Evolutionary conservation across 441 rosid genomes (phyloP).

Genomic region (Brassica balearica): DNA sequence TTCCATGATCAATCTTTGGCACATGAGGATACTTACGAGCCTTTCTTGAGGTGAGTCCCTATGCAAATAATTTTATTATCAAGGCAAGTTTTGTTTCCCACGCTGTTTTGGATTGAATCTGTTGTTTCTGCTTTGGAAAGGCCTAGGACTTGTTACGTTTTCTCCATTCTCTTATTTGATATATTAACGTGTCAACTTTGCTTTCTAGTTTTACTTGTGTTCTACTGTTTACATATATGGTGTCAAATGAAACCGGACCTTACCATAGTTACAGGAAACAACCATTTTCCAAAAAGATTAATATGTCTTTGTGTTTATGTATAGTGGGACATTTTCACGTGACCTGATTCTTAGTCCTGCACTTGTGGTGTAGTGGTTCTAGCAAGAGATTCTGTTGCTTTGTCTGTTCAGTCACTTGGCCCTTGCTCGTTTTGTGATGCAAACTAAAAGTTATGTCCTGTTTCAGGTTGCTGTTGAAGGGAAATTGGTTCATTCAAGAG

Average conservation of each 20-base stretch:
- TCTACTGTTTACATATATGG: conserved; percentile 6
- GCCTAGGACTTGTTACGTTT: not conserved
- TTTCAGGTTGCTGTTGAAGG: conserved; percentile 93
- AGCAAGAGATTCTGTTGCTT: not conserved
- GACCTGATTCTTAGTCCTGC: not conserved
- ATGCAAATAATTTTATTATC: not conserved
- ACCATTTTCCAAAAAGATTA: not conserved
- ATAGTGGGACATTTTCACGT: not conserved
- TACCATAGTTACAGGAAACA: not conserved
- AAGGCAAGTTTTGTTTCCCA: not conserved
- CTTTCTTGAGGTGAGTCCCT: conserved; percentile 84
- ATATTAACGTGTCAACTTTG: too few species aligned
- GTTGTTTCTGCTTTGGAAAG: conserved; percentile 9
- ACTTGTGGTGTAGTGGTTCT: not conserved
- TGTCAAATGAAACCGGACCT: conserved; percentile 4
- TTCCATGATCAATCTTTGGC: conserved; percentile 89
- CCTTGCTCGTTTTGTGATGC: not conserved
- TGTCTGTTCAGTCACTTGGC: not conserved
- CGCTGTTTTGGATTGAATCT: not conserved
- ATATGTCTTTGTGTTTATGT: conserved; percentile 1
- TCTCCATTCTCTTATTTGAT: not conserved
- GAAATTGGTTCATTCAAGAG: conserved; percentile 96
- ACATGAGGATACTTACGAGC: conserved; percentile 87
- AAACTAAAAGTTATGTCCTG: conserved; percentile 24
- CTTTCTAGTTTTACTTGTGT: not conserved